Conservation (phyloP, 2,329 filamentous ascomycete species). For the Ophiocordyceps polyrhachis-furcata region DNA sequence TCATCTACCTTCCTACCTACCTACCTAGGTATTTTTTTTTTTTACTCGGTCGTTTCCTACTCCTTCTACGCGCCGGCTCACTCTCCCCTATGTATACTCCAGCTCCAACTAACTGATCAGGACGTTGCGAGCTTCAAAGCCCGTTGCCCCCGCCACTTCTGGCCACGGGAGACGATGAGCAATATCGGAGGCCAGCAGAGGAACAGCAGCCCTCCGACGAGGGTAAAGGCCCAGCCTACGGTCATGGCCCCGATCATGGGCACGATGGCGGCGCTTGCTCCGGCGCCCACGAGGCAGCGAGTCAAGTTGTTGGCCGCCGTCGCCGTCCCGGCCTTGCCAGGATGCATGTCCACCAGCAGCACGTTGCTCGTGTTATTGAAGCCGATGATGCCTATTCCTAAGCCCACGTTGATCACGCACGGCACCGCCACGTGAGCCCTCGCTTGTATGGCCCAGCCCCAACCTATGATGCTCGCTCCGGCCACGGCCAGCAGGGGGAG, state of each 20-base stretch:
- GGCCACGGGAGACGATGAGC: constrained; percentile 21
- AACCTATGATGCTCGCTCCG: constrained; percentile 25
- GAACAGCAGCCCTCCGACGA: constrained; percentile 24
- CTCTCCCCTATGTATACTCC: not conserved
- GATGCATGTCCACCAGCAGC: constrained; percentile 37
- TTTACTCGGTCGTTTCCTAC: too few species aligned
- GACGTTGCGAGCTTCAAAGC: constrained; percentile 7
- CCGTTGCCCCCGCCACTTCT: constrained; percentile 21
- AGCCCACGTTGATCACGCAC: constrained; percentile 25
- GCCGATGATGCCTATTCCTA: constrained; percentile 31
- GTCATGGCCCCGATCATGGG: constrained; percentile 32
- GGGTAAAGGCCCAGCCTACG: constrained; percentile 30
- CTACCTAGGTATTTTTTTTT: too few species aligned
- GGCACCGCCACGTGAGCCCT: constrained; percentile 24
- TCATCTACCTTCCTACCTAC: too few species aligned
- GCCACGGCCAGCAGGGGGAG: constrained; percentile 31
- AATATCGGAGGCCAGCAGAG: constrained; percentile 20
- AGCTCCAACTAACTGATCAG: not conserved
- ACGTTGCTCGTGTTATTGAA: constrained; percentile 33
- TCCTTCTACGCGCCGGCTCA: too few species aligned
- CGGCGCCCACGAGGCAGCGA: constrained; percentile 35
- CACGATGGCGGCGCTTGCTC: constrained; percentile 29
- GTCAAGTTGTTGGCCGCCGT: constrained; percentile 38
- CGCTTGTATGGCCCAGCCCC: constrained; percentile 32
- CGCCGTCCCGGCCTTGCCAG: constrained; percentile 29